Evolutionary conservation across 1,284 basidiomycete species (phyloP), one percentile per base, ranked within the genome.

Genomic region (Ustilago loliicola): DNA sequence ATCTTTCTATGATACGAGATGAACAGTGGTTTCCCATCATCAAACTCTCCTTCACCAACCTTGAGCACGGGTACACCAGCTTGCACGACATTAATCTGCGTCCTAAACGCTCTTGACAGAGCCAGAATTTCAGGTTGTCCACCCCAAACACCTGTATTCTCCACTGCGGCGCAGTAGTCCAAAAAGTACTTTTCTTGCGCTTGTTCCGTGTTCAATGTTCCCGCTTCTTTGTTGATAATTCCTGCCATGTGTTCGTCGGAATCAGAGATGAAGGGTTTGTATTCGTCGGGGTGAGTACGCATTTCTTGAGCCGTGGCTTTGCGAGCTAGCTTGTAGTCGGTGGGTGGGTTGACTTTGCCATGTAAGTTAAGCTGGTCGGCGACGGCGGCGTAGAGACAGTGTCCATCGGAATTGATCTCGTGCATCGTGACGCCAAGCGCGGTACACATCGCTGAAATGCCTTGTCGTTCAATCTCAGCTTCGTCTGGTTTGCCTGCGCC

Each of bases 101-200:
- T 89, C 61, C 91, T 89, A 86, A 91, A 98, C n/a, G 92, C 91
- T 61, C 92, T 90, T 80, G 93, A 92, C 11, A 99, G 88, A 0
- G 97, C 97, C 79, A 94, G 89, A 53, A 99, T 95, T 85, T 99
- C 97, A 2, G 95, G 96, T 87, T 99, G 95, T 42, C 97, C 97
- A 53, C 97, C 97, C 97, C 97, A 99, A 36, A 92, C 90, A 10
- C 91, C 93, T 10, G 95, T 96, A 82, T 92, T 90, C 56, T 92
- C 91, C 23, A 99, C 91, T 11, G 90, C 89, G 70, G 89, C 87
- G 86, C 95, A 98, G 86, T 99, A 98, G 72, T 89, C 88, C 56
- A 90, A 87, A 81, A 93, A 97, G 83, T 93, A 90, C 47, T 88
- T 60, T 19, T 64, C 56, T 42, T 72, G 70, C 38, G 66, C 89